Evolutionary conservation across 2,329 filamentous ascomycete species (phyloP).

Genomic region (Ilyonectria robusta): DNA sequence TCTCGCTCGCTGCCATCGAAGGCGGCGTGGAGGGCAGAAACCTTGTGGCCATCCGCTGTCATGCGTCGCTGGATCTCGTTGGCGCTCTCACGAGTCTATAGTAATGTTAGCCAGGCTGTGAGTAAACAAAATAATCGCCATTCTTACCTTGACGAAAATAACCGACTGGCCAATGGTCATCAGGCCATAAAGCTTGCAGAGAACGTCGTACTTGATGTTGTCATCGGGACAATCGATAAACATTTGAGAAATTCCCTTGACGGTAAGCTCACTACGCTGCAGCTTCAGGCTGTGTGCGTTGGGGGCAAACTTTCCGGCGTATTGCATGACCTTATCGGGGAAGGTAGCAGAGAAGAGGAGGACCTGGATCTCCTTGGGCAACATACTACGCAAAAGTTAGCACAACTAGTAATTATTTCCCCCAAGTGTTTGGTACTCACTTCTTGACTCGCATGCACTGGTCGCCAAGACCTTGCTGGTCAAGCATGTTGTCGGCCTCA

Average conservation of each 20-base stretch:
- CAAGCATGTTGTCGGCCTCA: slow-evolving; percentile 99
- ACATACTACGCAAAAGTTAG: slow-evolving; percentile 68
- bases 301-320: slow-evolving; percentile 87
- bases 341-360: slow-evolving; percentile 97
- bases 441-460: slow-evolving; percentile 92
- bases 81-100: slow-evolving; percentile 86
- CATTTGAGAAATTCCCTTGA: slow-evolving; percentile 97
- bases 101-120: slow-evolving; percentile 31
- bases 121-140: background rate
- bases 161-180: slow-evolving; percentile 98
- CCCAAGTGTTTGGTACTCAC: slow-evolving; percentile 60
- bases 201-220: slow-evolving; percentile 86
- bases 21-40: slow-evolving; percentile 90
- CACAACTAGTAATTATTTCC: slow-evolving; percentile 2
- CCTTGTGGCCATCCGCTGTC: slow-evolving; percentile 89
- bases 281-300: slow-evolving; percentile 89
- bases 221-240: slow-evolving; percentile 93
- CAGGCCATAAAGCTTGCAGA: slow-evolving; percentile 94
- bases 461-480: slow-evolving; percentile 94
- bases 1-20: slow-evolving; percentile 90
- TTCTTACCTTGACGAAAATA: slow-evolving; percentile 90
- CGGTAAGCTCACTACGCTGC: slow-evolving; percentile 91
- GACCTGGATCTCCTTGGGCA: slow-evolving; percentile 84
- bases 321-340: slow-evolving; percentile 86
- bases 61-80: slow-evolving; percentile 88